These are phyloP conservation scores for Aspergillus alliaceus DNA, from an alignment of 2,329 filamentous ascomycete species.

Conservation along the genomic window DNA sequence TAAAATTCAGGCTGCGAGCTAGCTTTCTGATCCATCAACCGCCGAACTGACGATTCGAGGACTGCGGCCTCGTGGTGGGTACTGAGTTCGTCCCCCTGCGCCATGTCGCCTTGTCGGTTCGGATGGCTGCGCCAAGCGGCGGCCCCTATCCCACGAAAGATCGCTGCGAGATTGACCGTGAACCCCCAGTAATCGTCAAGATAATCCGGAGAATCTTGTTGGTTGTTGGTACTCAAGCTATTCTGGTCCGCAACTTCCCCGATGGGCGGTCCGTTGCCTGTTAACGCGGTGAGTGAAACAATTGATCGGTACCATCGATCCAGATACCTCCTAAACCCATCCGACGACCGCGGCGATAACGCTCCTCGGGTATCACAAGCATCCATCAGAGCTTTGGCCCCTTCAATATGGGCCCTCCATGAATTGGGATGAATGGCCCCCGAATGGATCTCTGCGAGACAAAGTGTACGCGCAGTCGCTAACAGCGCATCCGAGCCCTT, in stretches of 20 bases:
- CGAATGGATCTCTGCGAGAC: conserved; percentile 44
- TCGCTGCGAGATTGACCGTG: conserved; percentile 37
- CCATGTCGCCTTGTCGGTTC: conserved; percentile 11
- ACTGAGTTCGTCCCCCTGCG: conserved; percentile 21
- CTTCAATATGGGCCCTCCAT: conserved; percentile 46
- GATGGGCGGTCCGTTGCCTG: conserved; percentile 38
- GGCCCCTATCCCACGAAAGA: conserved; percentile 42
- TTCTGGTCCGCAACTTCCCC: conserved; percentile 24
- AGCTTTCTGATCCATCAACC: conserved; percentile 35
- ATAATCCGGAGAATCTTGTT: conserved; percentile 30
- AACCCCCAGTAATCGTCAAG: conserved; percentile 47
- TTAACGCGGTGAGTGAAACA: conserved; percentile 42
- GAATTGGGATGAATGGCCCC: conserved; percentile 41
- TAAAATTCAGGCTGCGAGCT: conserved; percentile 34
- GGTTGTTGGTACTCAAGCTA: conserved; percentile 11
- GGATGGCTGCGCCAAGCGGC: conserved; percentile 34
- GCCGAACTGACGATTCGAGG: conserved; percentile 35
- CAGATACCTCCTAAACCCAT: conserved; percentile 38
- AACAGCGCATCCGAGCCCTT: conserved; percentile 37
- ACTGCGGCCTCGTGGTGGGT: conserved; percentile 29
- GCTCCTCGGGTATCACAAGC: conserved; percentile 19
- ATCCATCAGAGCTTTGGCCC: conserved; percentile 40
- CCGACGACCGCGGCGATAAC: conserved; percentile 25
- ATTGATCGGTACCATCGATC: conserved; percentile 45
- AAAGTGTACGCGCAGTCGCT: conserved; percentile 44